Conservation (phyloP, 495 filamentous ascomycete genomes). For the Aspergillus haitiensis region DNA sequence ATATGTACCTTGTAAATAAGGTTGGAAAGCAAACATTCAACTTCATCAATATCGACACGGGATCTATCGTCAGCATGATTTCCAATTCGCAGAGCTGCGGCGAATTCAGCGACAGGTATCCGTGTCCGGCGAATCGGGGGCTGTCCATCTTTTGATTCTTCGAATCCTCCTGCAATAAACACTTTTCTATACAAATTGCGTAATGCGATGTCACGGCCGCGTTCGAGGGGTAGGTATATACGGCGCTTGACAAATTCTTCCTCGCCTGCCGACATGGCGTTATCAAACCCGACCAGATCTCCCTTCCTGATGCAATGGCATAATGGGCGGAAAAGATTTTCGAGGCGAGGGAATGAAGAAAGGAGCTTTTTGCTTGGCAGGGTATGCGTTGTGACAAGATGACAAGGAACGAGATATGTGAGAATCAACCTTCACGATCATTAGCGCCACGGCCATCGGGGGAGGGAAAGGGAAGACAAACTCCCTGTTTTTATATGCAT, state of each 20-base stretch:
- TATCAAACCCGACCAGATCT: constrained; percentile 80
- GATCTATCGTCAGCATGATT: constrained; percentile 56
- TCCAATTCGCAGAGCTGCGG: constrained; percentile 58
- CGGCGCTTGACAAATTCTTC: constrained; percentile 90
- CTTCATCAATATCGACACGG: constrained; percentile 81
- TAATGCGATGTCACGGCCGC: constrained; percentile 84
- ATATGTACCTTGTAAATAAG: constrained; percentile 91
- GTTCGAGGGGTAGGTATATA: constrained; percentile 91
- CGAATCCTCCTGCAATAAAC: constrained; percentile 76
- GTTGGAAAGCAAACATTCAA: constrained; percentile 91
- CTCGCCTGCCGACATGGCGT: constrained; percentile 75
- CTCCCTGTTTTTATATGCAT: constrained; percentile 75
- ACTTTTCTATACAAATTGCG: constrained; percentile 90
- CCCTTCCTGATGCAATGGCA: constrained; percentile 74
- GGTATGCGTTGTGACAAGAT: constrained; percentile 80
- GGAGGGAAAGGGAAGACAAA: constrained; percentile 38
- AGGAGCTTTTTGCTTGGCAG: constrained; percentile 74
- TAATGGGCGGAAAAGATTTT: constrained; percentile 75
- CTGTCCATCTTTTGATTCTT: constrained; percentile 67
- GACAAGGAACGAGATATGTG: constrained; percentile 93
- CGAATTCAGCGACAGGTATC: constrained; percentile 79
- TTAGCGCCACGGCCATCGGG: constrained; percentile 28
- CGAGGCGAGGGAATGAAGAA: constrained; percentile 70
- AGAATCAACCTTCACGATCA: constrained; percentile 67
- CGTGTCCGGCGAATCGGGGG: constrained; percentile 67